Evolutionary conservation across 495 filamentous ascomycete genomes (phyloP).

Genomic region (Penicillium steckii): DNA sequence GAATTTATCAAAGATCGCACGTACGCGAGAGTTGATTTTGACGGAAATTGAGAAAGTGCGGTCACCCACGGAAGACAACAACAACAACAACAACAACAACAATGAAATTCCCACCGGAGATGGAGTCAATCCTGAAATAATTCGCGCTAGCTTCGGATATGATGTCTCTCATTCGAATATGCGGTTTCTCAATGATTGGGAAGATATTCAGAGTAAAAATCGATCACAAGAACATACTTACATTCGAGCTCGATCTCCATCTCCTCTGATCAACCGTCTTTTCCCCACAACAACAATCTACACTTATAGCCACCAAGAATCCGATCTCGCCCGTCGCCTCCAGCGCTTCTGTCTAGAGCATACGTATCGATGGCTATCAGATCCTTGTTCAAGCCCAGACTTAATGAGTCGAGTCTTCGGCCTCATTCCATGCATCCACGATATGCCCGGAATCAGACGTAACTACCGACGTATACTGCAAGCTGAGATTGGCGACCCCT

Average conservation of each 20-base stretch:
- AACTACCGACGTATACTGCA: constrained; percentile 36
- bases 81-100: neutral
- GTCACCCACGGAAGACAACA: neutral
- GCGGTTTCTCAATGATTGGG: neutral
- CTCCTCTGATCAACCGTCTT: constrained; percentile 25
- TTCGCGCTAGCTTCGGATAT: constrained; percentile 18
- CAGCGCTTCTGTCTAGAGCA: constrained; percentile 66
- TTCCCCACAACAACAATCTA: constrained; percentile 26
- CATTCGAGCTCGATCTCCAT: constrained; percentile 11
- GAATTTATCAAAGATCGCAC: constrained; percentile 6
- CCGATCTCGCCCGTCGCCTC: constrained; percentile 67
- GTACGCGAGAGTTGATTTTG: constrained; percentile 16
- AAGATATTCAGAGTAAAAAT: neutral
- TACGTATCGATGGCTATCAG: constrained; percentile 58
- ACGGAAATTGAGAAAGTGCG: constrained; percentile 16
- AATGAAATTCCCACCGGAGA: too few relatives aligned
- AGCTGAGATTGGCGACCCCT: constrained; percentile 21
- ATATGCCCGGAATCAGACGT: constrained; percentile 46
- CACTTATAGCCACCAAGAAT: constrained; percentile 54
- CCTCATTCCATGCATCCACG: constrained; percentile 61
- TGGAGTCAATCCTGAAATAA: neutral
- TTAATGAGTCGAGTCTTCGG: constrained; percentile 62
- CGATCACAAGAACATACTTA: neutral
- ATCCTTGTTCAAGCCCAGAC: constrained; percentile 48
- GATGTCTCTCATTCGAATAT: constrained; percentile 7